A percentile compares a stretch with the other conserved stretches of the same genome.
Evolutionary conservation across 2,329 filamentous ascomycete species (phyloP).

Genomic region (Penicillium sp.): DNA sequence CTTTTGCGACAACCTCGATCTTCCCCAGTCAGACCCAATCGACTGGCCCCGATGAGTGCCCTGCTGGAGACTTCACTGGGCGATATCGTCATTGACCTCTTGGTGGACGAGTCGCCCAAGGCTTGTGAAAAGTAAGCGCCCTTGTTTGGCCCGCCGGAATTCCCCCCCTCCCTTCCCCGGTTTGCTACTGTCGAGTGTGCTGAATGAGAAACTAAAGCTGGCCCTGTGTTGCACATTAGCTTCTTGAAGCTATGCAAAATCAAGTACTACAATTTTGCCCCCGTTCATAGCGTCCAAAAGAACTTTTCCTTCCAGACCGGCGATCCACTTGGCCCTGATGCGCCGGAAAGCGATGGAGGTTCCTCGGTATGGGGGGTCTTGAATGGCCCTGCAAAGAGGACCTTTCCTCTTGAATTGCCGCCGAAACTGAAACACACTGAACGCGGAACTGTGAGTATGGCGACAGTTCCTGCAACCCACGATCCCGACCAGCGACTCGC

Average conservation of each 20-base stretch:
- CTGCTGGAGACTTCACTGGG: slow-evolving; percentile 87
- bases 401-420: slow-evolving; percentile 77
- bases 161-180: slow-evolving; percentile 4
- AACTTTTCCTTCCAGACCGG: slow-evolving; percentile 95
- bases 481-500: slow-evolving; percentile 79
- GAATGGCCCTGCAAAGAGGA: slow-evolving; percentile 63
- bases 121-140: slow-evolving; percentile 82
- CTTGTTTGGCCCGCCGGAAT: slow-evolving; percentile 4
- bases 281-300: slow-evolving; percentile 85
- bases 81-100: slow-evolving; percentile 89
- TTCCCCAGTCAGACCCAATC: background rate
- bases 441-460: slow-evolving; percentile 93
- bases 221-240: slow-evolving; percentile 47
- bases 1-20: slow-evolving; percentile 11
- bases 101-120: slow-evolving; percentile 82
- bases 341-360: slow-evolving; percentile 81
- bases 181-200: slow-evolving; percentile 33
- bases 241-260: slow-evolving; percentile 98
- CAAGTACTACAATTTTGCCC: slow-evolving; percentile 98
- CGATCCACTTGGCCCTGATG: slow-evolving; percentile 83
- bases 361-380: slow-evolving; percentile 86
- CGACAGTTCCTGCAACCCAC: slow-evolving; percentile 68
- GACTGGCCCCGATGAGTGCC: slow-evolving; percentile 64
- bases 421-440: slow-evolving; percentile 83
- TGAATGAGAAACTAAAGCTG: slow-evolving; percentile 54